Evolutionary conservation across 345 rosid genomes (phyloP), one percentile per base, ranked within the genome.

Genomic region (Gossypium anomalum): DNA sequence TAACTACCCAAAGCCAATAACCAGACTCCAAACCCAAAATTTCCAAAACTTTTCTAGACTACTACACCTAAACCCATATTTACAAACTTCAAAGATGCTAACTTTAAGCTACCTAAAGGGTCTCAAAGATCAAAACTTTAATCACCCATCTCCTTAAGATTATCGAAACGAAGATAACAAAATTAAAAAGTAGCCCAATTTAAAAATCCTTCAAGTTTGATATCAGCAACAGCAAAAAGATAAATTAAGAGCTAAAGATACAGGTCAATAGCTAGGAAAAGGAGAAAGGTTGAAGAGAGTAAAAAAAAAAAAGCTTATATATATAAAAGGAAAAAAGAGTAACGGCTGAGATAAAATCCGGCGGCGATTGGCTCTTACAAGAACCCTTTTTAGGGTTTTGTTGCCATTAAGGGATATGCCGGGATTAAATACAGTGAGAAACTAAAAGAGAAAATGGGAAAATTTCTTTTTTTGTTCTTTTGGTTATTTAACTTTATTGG

Each of bases 371-470:
- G 80, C 79, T 85, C 81, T 82, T 85, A 78, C 85, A 93, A 89
- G 93, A 93, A 90, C 88, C 96, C 93, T 86, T 61, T 49, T 64
- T 92, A 89, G 97, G 98, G 95, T 91, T 92, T 90, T 89, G 88
- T 70, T 73, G 73, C 76, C 71, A 63, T 73, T 74, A 66, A 68
- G 79, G 52, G 81, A 25, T 14, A 49, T 67, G 20, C 23, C 34
- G 27, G 9, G 77, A 73, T 80, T 78, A 81, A 75, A 85, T 71
- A 72, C 77, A 66, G 75, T 61, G 17, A 66, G 70, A 61, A 63
- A 72, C 45, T 10, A 62, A 22, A 0, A 47, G 49, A 45, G 2
- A 20, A 20, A 29, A 29, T 4, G 41, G 1, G 41, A 65, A 72
- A 20, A 34, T 49, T 17, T 8, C 9, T 3, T 9, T 51, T 29